Evolutionary conservation across 805 yeast species (phyloP).

Genomic region (Millerozyma acaciae): DNA sequence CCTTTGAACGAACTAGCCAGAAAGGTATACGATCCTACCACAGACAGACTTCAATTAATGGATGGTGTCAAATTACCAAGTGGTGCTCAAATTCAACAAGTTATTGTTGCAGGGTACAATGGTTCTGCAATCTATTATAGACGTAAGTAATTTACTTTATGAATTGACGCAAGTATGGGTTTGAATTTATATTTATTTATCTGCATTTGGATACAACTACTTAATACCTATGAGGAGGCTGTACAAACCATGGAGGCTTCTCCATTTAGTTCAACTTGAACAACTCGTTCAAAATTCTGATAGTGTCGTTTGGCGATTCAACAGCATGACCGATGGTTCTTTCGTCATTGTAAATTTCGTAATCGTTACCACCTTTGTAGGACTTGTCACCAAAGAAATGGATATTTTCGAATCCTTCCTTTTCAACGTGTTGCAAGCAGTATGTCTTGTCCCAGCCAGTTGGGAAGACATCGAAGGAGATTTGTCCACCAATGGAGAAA

Average conservation of each 20-base stretch:
- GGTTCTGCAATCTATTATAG: constrained; percentile 63
- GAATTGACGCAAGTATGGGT: no score
- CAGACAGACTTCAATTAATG: constrained; percentile 46
- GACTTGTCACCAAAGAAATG: constrained; percentile 99
- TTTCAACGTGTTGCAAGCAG: constrained; percentile 86
- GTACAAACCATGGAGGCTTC: background rate
- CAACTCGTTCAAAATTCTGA: constrained; percentile 74
- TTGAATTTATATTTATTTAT: no score
- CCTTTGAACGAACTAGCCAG: constrained; percentile 23
- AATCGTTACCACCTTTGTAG: constrained; percentile 96
- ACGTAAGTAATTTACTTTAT: constrained; percentile 10
- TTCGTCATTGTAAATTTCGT: constrained; percentile 86
- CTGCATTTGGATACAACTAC: no score
- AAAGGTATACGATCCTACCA: constrained; percentile 29
- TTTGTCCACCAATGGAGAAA: constrained; percentile 98
- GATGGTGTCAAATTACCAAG: constrained; percentile 18
- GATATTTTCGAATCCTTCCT: constrained; percentile 79
- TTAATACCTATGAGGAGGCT: background rate
- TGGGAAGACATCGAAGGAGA: constrained; percentile 99
- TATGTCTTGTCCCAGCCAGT: constrained; percentile 99
- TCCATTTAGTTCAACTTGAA: constrained; percentile 46
- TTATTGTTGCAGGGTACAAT: constrained; percentile 56
- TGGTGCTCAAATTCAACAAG: constrained; percentile 45
- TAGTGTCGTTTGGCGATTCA: constrained; percentile 83
- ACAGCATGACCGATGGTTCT: constrained; percentile 98